These are phyloP conservation scores for Didymosphaeria variabile DNA, from an alignment of 2,329 filamentous ascomycete genomes.

Conservation along the genomic window DNA sequence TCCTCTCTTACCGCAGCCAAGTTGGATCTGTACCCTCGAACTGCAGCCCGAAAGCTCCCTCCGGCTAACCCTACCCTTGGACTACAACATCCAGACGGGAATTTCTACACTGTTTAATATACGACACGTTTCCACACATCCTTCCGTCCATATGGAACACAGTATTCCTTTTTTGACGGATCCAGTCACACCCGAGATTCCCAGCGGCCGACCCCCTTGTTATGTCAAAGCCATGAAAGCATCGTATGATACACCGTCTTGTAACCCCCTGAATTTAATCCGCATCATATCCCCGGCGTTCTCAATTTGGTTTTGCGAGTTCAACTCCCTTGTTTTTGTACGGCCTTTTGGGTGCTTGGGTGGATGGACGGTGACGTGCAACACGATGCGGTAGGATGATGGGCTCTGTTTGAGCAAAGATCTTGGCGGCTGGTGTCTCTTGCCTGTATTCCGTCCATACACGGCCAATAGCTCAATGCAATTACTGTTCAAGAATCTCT, in stretches of 20 bases:
- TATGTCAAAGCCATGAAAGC: conserved; percentile 47
- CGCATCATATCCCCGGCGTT: conserved; percentile 55
- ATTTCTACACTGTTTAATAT: conserved; percentile 37
- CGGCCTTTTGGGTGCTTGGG: conserved; percentile 30
- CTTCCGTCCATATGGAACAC: conserved; percentile 25
- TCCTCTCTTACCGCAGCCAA: conserved; percentile 13
- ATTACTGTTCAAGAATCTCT: conserved; percentile 24
- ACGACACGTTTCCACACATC: conserved; percentile 33
- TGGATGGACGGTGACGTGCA: conserved; percentile 29
- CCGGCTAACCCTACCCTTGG: conserved; percentile 22
- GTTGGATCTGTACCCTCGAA: neutral
- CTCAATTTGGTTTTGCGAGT: conserved; percentile 35
- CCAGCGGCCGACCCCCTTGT: conserved; percentile 37
- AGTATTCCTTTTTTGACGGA: conserved; percentile 17
- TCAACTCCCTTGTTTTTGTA: conserved; percentile 26
- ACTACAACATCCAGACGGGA: conserved; percentile 22
- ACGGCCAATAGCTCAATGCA: conserved; percentile 37
- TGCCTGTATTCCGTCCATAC: conserved; percentile 18
- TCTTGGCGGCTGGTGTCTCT: conserved; percentile 22
- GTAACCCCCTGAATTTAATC: conserved; percentile 47
- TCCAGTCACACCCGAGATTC: conserved; percentile 20
- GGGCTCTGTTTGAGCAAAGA: conserved; percentile 25
- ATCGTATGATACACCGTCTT: conserved; percentile 54
- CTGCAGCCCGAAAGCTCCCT: conserved; percentile 21
- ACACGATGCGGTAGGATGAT: conserved; percentile 29